phyloP scores from a whole-genome alignment of 1,284 basidiomycete genomes.

The Serendipita sp. region DNA sequence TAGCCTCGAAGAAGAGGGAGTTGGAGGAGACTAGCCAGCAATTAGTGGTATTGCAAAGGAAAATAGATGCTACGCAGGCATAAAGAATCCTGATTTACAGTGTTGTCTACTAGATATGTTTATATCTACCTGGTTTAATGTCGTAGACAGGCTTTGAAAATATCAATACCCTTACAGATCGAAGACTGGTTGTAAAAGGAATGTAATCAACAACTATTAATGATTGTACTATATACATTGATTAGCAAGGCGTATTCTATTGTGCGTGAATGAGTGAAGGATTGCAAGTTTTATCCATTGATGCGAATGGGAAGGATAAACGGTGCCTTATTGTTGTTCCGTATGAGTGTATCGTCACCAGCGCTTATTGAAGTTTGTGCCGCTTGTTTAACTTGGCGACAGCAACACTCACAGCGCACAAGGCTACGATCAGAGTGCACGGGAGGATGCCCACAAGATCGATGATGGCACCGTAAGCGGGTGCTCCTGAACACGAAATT shows the following conservation, averaged over 20 bases:
- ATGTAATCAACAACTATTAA: too few species aligned
- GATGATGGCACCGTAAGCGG: neutral
- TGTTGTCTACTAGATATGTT: neutral
- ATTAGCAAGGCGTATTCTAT: too few species aligned
- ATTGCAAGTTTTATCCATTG: neutral
- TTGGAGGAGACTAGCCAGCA: constrained; percentile 29
- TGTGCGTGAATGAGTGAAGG: neutral
- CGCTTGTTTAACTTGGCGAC: neutral
- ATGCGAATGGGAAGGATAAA: neutral
- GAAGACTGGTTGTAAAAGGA: too few species aligned
- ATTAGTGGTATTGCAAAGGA: constrained; percentile 16
- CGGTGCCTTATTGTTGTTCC: too few species aligned
- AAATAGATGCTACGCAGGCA: neutral
- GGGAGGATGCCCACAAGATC: neutral
- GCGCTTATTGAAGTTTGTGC: neutral
- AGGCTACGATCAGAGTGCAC: neutral
- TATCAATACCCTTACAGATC: too few species aligned
- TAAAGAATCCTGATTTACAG: neutral
- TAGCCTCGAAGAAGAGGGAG: constrained; percentile 33
- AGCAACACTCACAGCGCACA: neutral
- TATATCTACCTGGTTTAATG: neutral
- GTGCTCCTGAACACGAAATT: neutral
- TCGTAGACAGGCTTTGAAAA: too few species aligned
- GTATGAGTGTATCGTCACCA: too few species aligned
- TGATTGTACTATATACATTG: too few species aligned